Evolutionary conservation across 176 grass and related monocot genomes (phyloP), one percentile per base, ranked within the genome.

Genomic region (Luzula sylvatica): DNA sequence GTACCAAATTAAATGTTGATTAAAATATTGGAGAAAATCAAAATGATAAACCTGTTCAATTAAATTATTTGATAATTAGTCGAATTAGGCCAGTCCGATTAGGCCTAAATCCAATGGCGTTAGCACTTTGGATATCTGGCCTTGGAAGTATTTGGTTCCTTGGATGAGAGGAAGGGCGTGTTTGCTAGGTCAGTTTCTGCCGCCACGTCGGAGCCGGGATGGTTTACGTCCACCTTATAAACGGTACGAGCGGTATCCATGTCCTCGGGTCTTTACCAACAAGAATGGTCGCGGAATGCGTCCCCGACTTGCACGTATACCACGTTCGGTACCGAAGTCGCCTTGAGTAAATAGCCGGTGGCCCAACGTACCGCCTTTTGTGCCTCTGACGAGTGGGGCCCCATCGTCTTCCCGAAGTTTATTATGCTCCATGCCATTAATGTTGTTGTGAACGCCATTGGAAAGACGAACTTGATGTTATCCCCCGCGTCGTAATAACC

Each of bases 131-230:
- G 92, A 96, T 46, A 86, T 90, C 66, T 96, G 92, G 92, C 92
- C 92, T 52, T 96, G 92, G 92, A 96, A 96, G 56, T 86, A 90
- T 73, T 82, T 96, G 63, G 92, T 96, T 69, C 92, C 84, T 32
- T 96, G 92, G 92, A 90, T 96, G 81, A 82, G 92, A 70, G 67
- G 89, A 49, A n/a, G n/a, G n/a, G n/a, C n/a, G n/a, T n/a, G n/a
- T n/a, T n/a, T n/a, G 81, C 77, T 0, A 70, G 81, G 2, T 76
- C 73, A 17, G 81, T 93, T 75, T 93, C 87, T n/a, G 65, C 73
- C 14, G 87, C 81, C 27, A 93, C 87, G 59, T 93, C 81, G 9
- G 87, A 93, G 0, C 77, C 87, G 1, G 87, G 87, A 53, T 50
- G 80, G 21, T 72, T 65, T 0, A 43, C 53, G 11, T 72, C 81